Evolutionary conservation across 1,284 basidiomycete genomes (phyloP), one percentile per base, ranked within the genome.

Genomic region (Ustilago tritici): DNA sequence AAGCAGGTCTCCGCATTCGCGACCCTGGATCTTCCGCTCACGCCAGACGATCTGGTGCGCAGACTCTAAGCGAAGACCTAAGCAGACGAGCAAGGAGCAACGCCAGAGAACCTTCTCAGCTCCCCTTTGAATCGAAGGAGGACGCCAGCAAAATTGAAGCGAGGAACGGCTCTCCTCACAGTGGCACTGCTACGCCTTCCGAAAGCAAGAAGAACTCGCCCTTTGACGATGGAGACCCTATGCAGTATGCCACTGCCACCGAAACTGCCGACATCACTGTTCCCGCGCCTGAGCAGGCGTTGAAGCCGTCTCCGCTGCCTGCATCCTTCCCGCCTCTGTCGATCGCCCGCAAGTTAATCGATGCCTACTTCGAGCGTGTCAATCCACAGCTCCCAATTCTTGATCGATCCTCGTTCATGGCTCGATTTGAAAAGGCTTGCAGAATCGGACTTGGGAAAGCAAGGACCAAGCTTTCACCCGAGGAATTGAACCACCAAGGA

Each of bases 221-320:
- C 6, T 74, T 71, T 46, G 76, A 78, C 32, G 76, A 78, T 28
- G 71, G 63, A 2, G 76, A 78, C 50, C 71, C 68, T 14, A 74
- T 78, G 76, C 76, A 75, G 62, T 78, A 78, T 49, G 76, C 76
- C n/a, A 74, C 68, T 12, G 53, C 76, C 28, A 75, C 71, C 19
- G 76, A 78, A 46, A 75, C 68, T 0, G 71, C 71, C 31, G 76
- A 78, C 38, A 78, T 78, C 35, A 78, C 76, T 10, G 71, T 78
- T 8, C 76, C 76, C 0, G 68, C 76, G 7, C 76, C 76, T 6
- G 76, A 78, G 38, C 76, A 78, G 47, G 63, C 65, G 15, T 56
- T 66, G 52, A 75, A 78, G 43, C 71, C 76, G 2, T 74, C 71
- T 12, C 76, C 70, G 28, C 55, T 67, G 1, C 76, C 76, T 2